Evolutionary conservation across 495 filamentous ascomycete species (phyloP).

Genomic region (Ramalina peruviana): DNA sequence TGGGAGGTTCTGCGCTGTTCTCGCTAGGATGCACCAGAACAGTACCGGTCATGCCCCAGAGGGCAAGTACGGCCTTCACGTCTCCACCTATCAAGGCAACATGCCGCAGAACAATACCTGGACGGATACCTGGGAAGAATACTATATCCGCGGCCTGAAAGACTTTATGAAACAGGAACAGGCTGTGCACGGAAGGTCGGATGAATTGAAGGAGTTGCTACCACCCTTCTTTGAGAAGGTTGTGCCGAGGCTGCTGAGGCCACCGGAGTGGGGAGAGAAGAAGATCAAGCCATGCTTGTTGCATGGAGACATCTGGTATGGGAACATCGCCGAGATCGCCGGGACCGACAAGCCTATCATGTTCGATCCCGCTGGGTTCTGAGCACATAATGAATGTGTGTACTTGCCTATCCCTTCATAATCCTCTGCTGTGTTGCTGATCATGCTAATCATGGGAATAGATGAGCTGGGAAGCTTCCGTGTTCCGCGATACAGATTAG

Average conservation of each 20-base stretch:
- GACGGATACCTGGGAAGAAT: slow-evolving; percentile 14
- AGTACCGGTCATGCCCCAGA: not conserved
- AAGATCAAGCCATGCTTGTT: not conserved
- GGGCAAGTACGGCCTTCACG: slow-evolving; percentile 9
- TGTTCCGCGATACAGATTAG: slow-evolving; percentile 11
- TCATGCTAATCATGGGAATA: not conserved
- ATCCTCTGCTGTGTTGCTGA: too few relatives aligned
- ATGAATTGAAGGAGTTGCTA: slow-evolving; percentile 16
- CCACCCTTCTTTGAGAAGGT: slow-evolving; percentile 5
- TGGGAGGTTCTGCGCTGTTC: not conserved
- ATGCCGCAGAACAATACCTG: slow-evolving; percentile 5
- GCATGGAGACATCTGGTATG: slow-evolving; percentile 7
- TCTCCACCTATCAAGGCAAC: slow-evolving; percentile 7
- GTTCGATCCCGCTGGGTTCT: slow-evolving; percentile 14
- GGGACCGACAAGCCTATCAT: slow-evolving; percentile 13
- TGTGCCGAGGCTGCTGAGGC: slow-evolving; percentile 3
- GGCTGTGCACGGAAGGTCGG: slow-evolving; percentile 17
- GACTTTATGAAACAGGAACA: slow-evolving; percentile 9
- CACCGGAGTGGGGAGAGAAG: not conserved
- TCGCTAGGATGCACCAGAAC: slow-evolving; percentile 3
- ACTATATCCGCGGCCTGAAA: slow-evolving; percentile 1
- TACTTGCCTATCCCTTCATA: not conserved
- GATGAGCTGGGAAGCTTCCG: slow-evolving; percentile 9
- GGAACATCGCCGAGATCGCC: slow-evolving; percentile 11
- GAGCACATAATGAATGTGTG: slow-evolving; percentile 21